Percentiles rank a stretch among this genome's conserved stretches.
Evolutionary conservation across 345 rosid species (phyloP).

Genomic region (Pelargonium nanum): DNA sequence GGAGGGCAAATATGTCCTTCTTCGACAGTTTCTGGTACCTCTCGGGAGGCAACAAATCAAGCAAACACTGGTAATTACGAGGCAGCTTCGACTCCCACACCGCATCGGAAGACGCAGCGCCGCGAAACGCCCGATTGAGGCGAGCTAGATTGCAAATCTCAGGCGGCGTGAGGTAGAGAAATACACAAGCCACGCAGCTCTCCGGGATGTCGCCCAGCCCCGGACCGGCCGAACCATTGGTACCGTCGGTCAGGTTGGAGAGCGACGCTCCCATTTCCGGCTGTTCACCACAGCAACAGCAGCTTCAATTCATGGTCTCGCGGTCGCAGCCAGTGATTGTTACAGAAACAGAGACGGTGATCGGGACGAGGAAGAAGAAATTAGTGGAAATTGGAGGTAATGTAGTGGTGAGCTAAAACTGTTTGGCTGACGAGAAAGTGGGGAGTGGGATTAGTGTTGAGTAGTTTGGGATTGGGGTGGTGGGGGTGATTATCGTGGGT

Average conservation of each 20-base stretch:
- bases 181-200: constrained; percentile 86
- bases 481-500: background rate
- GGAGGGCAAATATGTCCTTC: constrained; percentile 77
- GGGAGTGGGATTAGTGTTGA: background rate
- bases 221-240: constrained; percentile 45
- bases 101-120: constrained; percentile 85
- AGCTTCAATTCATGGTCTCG: constrained; percentile 7
- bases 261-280: constrained; percentile 75
- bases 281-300: no score
- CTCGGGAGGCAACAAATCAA: constrained; percentile 73
- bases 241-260: constrained; percentile 57
- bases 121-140: constrained; percentile 65
- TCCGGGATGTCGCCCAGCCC: constrained; percentile 90
- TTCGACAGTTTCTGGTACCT: constrained; percentile 45
- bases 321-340: background rate
- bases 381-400: background rate
- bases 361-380: background rate
- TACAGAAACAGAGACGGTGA: background rate
- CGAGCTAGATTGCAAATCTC: constrained; percentile 97
- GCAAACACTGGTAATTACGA: constrained; percentile 65
- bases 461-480: background rate
- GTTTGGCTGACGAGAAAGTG: background rate
- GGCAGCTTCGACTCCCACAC: constrained; percentile 91
- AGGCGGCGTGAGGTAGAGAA: constrained; percentile 71
- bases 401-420: background rate